Evolutionary conservation across 805 yeast species (phyloP).

Genomic region (Ogataea naganishii): DNA sequence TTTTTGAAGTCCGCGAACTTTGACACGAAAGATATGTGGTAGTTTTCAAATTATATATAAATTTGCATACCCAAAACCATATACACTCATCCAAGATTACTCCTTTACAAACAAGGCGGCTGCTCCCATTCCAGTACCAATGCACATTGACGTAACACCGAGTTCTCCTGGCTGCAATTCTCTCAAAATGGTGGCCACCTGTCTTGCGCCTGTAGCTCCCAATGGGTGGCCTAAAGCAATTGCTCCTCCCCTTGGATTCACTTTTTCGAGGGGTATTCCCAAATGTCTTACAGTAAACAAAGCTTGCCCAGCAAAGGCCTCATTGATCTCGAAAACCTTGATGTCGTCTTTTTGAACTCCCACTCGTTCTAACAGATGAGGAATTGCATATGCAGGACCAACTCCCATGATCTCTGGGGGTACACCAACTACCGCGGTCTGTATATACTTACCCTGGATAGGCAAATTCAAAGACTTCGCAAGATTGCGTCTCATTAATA

Average conservation of each 20-base stretch:
- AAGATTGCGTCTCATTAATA: conserved; percentile 75
- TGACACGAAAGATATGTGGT: no score
- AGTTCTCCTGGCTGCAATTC: conserved; percentile 73
- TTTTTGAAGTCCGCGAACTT: no score
- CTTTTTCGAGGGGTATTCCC: conserved; percentile 60
- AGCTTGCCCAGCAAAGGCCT: conserved; percentile 96
- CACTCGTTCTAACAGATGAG: conserved; percentile 48
- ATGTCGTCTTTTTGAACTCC: conserved; percentile 53
- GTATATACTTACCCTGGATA: conserved; percentile 72
- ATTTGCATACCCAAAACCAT: no score
- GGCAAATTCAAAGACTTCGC: conserved; percentile 70
- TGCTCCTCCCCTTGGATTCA: conserved; percentile 94
- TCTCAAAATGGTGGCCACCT: conserved; percentile 78
- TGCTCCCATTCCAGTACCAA: conserved; percentile 99
- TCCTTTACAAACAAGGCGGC: conserved; percentile 82
- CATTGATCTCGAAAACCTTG: conserved; percentile 80
- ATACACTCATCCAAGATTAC: no score
- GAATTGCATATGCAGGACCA: conserved; percentile 96
- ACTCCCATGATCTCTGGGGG: conserved; percentile 98
- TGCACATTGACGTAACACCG: conserved; percentile 94
- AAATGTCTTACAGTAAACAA: conserved; percentile 60
- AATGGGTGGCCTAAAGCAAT: conserved; percentile 94
- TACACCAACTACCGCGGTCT: conserved; percentile 78
- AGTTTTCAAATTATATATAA: no score
- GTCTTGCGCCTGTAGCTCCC: conserved; percentile 83